Percentiles rank a stretch among this genome's conserved stretches.
These are phyloP conservation scores for baker's yeast (Saccharomyces cerevisiae) DNA, from an alignment of 805 yeast genomes.

Conservation along the genomic window DNA sequence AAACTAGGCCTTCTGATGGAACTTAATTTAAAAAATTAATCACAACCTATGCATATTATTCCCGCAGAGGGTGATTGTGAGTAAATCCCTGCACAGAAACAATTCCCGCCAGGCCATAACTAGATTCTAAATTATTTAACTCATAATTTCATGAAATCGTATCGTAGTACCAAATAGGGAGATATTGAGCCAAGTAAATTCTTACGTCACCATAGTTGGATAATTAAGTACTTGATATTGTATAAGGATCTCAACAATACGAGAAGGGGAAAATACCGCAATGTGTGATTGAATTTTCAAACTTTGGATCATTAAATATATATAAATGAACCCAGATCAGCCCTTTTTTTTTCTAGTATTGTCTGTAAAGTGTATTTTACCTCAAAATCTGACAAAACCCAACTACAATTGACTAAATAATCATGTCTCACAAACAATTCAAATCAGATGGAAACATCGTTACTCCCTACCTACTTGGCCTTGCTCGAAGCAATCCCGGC, in stretches of 20 bases:
- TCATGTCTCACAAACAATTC: conserved; percentile 14
- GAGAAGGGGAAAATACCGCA: not conserved
- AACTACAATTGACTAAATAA: not conserved
- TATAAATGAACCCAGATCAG: not conserved
- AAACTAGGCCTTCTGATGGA: no score
- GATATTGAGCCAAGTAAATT: not conserved
- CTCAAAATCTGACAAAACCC: not conserved
- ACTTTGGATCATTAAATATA: not conserved
- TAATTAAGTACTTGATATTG: no score
- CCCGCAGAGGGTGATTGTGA: not conserved
- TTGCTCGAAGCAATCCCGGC: conserved; percentile 15
- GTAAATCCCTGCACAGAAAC: not conserved
- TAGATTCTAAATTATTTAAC: not conserved
- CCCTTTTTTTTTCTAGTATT: not conserved
- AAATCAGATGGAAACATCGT: conserved; percentile 16
- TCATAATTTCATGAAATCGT: not conserved
- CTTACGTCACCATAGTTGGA: not conserved
- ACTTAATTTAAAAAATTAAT: no score
- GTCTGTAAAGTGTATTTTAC: not conserved
- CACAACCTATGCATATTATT: not conserved
- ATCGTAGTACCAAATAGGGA: not conserved
- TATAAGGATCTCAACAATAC: not conserved
- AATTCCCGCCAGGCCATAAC: not conserved
- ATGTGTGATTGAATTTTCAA: not conserved
- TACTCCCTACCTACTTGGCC: conserved; percentile 12